Evolutionary conservation across 108 stramenopile genomes (phyloP).

Genomic region (Chaetoceros muelleri): DNA sequence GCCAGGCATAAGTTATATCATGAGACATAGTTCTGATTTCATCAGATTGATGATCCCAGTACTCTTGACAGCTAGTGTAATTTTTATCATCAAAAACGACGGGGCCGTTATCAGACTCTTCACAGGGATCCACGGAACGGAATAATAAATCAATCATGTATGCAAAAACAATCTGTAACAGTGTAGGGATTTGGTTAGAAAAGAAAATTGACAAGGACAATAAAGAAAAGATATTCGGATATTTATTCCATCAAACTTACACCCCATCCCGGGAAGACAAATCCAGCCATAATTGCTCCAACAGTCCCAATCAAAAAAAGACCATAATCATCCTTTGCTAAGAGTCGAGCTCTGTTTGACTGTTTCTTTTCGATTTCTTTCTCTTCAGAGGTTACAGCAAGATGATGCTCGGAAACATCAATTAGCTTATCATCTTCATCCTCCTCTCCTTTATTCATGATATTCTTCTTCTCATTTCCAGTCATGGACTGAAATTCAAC

Average conservation of each 20-base stretch:
- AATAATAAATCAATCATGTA: conserved; percentile 63
- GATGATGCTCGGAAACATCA: conserved; percentile 23
- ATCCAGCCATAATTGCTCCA: conserved; percentile 60
- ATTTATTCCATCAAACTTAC: conserved; percentile 32
- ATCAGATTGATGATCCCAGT: conserved; percentile 33
- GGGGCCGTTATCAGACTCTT: conserved; percentile 5
- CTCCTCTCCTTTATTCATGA: conserved; percentile 12
- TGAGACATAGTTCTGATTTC: conserved; percentile 42
- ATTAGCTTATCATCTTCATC: conserved; percentile 20
- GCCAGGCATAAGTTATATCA: conserved; percentile 30
- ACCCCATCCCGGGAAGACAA: conserved; percentile 65
- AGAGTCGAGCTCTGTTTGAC: conserved; percentile 17
- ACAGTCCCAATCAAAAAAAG: conserved; percentile 29
- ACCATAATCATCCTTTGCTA: conserved; percentile 28
- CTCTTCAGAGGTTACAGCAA: conserved; percentile 29
- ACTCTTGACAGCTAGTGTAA: conserved; percentile 34
- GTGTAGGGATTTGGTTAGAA: too few relatives aligned
- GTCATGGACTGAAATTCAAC: conserved; percentile 25
- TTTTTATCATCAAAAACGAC: conserved; percentile 9
- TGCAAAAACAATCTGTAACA: conserved; percentile 6
- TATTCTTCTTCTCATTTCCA: conserved; percentile 12
- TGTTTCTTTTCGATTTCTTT: conserved; percentile 18
- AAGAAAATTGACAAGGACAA: conserved; percentile 5
- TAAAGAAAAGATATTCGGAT: not conserved
- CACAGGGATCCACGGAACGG: conserved; percentile 31